phyloP scores from a whole-genome alignment of 495 filamentous ascomycete species.

The Annulohypoxylon nitens region DNA sequence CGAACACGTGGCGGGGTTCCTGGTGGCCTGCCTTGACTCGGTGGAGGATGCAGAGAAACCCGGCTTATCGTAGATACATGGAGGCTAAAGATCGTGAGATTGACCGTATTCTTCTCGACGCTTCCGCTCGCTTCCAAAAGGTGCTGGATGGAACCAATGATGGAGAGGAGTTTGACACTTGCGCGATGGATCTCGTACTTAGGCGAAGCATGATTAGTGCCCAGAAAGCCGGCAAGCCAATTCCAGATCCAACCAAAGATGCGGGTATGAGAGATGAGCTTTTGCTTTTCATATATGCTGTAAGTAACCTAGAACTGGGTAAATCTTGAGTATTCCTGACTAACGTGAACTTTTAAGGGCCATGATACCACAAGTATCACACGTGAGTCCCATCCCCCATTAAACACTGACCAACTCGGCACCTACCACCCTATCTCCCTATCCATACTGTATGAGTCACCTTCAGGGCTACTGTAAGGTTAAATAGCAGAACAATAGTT shows the following conservation, averaged over 20 bases:
- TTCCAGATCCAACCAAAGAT: constrained; percentile 47
- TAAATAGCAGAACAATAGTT: no score
- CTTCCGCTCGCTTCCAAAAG: constrained; percentile 42
- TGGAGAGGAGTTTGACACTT: constrained; percentile 47
- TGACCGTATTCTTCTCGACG: constrained; percentile 38
- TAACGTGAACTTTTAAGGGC: constrained; percentile 2
- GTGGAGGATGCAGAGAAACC: constrained; percentile 38
- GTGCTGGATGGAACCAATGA: constrained; percentile 33
- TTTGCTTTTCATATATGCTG: constrained; percentile 25
- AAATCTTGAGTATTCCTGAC: not conserved
- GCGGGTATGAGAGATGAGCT: constrained; percentile 48
- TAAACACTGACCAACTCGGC: not conserved
- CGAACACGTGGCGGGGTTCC: constrained; percentile 25
- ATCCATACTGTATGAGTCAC: no score
- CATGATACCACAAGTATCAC: constrained; percentile 28
- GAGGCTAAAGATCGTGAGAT: constrained; percentile 40
- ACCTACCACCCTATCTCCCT: no score
- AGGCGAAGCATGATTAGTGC: constrained; percentile 49
- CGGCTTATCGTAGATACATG: constrained; percentile 43
- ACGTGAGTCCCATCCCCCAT: not conserved
- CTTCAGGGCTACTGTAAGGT: no score
- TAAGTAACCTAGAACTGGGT: not conserved
- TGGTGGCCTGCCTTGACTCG: constrained; percentile 28
- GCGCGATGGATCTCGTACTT: constrained; percentile 56
- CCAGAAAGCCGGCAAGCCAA: constrained; percentile 43